A percentile compares a stretch with the other conserved stretches of the same genome.
These are phyloP conservation scores for Podaxis carcinomalis DNA, from an alignment of 768 basidiomycete species.

Conservation along the genomic window DNA sequence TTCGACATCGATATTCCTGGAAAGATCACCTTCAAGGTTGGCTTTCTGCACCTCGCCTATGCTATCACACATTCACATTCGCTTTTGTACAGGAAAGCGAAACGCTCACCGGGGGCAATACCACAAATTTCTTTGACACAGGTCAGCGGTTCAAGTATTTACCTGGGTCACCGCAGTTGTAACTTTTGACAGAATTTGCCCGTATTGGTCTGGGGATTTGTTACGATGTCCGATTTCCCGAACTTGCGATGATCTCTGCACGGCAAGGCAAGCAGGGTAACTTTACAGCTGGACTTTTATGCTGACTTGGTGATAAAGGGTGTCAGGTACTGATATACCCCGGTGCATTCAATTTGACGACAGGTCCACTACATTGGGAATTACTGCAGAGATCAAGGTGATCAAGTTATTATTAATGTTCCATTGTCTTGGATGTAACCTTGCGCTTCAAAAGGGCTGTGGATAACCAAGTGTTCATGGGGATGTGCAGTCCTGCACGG, in stretches of 20 bases:
- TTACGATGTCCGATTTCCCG: slow-evolving; percentile 94
- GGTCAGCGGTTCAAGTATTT: slow-evolving; percentile 36
- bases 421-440: neutral
- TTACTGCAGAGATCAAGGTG: slow-evolving; percentile 82
- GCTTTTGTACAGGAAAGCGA: slow-evolving; percentile 68
- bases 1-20: slow-evolving; percentile 98
- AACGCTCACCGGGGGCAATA: slow-evolving; percentile 72
- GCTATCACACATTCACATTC: slow-evolving; percentile 6
- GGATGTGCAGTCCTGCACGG: slow-evolving; percentile 95
- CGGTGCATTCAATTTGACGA: slow-evolving; percentile 92
- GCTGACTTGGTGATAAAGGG: slow-evolving; percentile 36
- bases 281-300: neutral
- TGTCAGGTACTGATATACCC: slow-evolving; percentile 90
- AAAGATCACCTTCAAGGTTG: slow-evolving; percentile 83
- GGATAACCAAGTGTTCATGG: slow-evolving; percentile 95
- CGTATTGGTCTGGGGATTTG: slow-evolving; percentile 95
- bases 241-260: slow-evolving; percentile 87
- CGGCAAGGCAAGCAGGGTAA: slow-evolving; percentile 56
- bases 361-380: slow-evolving; percentile 96
- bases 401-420: slow-evolving; percentile 15
- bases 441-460: slow-evolving; percentile 45
- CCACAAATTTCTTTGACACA: slow-evolving; percentile 81
- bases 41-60: neutral
- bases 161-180: slow-evolving; percentile 3
- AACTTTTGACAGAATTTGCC: slow-evolving; percentile 70